These are phyloP conservation scores for Rugonectria rugulosa DNA, from an alignment of 2,329 filamentous ascomycete genomes.

Conservation along the genomic window DNA sequence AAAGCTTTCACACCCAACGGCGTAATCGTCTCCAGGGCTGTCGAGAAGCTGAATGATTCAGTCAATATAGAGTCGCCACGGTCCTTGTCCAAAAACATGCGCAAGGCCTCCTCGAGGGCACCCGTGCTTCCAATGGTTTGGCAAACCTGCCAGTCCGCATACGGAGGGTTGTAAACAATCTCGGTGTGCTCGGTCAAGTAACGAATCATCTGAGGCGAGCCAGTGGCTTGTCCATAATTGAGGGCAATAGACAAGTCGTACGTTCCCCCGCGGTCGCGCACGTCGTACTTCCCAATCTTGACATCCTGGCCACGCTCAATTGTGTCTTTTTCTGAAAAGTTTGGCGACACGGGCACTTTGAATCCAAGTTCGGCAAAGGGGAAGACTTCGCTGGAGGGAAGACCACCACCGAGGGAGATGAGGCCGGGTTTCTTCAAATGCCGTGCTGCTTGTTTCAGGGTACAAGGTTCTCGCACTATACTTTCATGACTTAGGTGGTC, in stretches of 20 bases:
- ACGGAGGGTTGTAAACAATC: conserved; percentile 84
- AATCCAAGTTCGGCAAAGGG: conserved; percentile 83
- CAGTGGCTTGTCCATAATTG: conserved; percentile 91
- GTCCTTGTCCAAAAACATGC: conserved; percentile 77
- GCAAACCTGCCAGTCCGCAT: conserved; percentile 87
- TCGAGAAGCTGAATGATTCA: conserved; percentile 91
- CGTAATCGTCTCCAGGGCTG: conserved; percentile 65
- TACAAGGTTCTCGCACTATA: conserved; percentile 66
- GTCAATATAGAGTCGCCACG: conserved; percentile 81
- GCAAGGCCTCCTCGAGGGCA: conserved; percentile 81
- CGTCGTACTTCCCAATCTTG: conserved; percentile 84
- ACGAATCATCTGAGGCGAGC: conserved; percentile 85
- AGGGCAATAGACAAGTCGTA: conserved; percentile 86
- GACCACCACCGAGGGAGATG: conserved; percentile 89
- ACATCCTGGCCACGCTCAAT: conserved; percentile 66
- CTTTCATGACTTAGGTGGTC: conserved; percentile 70
- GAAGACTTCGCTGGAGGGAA: conserved; percentile 90
- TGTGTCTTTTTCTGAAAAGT: conserved; percentile 76
- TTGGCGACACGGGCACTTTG: conserved; percentile 73
- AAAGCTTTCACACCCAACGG: conserved; percentile 61
- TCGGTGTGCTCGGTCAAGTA: conserved; percentile 97
- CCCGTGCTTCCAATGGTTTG: conserved; percentile 88
- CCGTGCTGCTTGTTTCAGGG: conserved; percentile 83
- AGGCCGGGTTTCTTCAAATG: conserved; percentile 82
- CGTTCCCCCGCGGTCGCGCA: conserved; percentile 60